Evolutionary conservation across 208 protist species (phyloP).

Genomic region (Polymyxa betae): DNA sequence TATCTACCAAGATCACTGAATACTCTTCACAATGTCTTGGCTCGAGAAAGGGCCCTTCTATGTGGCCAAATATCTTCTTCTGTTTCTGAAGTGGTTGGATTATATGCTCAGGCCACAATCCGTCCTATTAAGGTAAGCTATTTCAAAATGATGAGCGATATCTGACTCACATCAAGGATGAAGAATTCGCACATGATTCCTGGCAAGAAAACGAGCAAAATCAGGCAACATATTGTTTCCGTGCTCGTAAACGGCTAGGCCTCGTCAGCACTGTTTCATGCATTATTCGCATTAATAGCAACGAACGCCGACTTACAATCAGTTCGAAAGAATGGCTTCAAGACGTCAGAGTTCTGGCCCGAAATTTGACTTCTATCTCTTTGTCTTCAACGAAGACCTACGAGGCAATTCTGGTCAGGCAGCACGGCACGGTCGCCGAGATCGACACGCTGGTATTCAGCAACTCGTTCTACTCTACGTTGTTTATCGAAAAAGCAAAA

Average conservation of each 20-base stretch:
- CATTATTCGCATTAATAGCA: neutral
- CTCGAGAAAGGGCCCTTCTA: neutral
- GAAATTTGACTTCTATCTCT: neutral
- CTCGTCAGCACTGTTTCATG: neutral
- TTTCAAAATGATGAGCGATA: neutral
- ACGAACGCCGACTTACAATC: neutral
- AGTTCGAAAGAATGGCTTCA: neutral
- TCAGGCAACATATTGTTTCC: neutral
- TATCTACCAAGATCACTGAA: neutral
- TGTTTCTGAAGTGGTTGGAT: neutral
- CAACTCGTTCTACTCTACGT: neutral
- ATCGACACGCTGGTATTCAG: neutral
- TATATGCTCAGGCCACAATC: neutral
- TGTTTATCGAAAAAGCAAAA: neutral
- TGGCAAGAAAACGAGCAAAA: neutral
- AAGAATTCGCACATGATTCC: neutral
- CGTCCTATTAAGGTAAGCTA: neutral
- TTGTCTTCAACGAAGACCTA: neutral
- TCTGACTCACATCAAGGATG: neutral
- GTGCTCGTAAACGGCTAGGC: neutral
- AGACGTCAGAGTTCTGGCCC: neutral
- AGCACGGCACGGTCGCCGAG: neutral
- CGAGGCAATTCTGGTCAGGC: neutral
- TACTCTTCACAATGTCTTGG: neutral
- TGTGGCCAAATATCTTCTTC: neutral